These are phyloP conservation scores for Hortiboletus flavorubellus DNA, from an alignment of 768 basidiomycete genomes.

Conservation along the genomic window DNA sequence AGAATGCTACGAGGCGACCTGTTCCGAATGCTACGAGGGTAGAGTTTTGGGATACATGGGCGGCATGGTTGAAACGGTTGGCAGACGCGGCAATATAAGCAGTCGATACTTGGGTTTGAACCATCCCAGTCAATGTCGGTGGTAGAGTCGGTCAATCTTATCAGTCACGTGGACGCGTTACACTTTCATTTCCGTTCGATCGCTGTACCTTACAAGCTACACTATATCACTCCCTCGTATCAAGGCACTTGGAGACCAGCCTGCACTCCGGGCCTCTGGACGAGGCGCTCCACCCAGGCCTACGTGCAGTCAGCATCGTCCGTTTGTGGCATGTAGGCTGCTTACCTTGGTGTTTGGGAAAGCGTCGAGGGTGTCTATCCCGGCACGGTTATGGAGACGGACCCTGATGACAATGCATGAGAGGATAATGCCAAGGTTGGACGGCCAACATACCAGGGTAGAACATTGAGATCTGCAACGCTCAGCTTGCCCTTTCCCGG, in stretches of 20 bases:
- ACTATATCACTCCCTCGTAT: not conserved
- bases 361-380: conserved; percentile 54
- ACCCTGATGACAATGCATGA: conserved; percentile 44
- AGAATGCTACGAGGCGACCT: conserved; percentile 53
- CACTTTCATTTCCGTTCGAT: not conserved
- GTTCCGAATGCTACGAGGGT: conserved; percentile 55
- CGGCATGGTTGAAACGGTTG: conserved; percentile 44
- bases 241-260: conserved; percentile 22
- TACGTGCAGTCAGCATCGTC: not conserved
- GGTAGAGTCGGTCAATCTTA: conserved; percentile 10
- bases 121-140: conserved; percentile 3
- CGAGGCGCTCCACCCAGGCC: conserved; percentile 32
- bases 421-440: not conserved
- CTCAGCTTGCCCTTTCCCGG: conserved; percentile 62
- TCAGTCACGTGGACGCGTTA: conserved; percentile 11
- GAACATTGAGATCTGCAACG: conserved; percentile 69
- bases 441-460: conserved; percentile 50
- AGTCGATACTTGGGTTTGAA: conserved; percentile 14
- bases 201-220: not conserved
- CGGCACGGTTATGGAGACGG: conserved; percentile 41
- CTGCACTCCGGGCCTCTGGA: conserved; percentile 19
- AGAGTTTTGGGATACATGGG: conserved; percentile 31
- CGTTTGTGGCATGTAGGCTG: not conserved
- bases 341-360: conserved; percentile 61
- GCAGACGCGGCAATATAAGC: conserved; percentile 47